Evolutionary conservation across 1,139 yeast species (phyloP), one percentile per base, ranked within the genome.

Genomic region (Yamadazyma taylorii): DNA sequence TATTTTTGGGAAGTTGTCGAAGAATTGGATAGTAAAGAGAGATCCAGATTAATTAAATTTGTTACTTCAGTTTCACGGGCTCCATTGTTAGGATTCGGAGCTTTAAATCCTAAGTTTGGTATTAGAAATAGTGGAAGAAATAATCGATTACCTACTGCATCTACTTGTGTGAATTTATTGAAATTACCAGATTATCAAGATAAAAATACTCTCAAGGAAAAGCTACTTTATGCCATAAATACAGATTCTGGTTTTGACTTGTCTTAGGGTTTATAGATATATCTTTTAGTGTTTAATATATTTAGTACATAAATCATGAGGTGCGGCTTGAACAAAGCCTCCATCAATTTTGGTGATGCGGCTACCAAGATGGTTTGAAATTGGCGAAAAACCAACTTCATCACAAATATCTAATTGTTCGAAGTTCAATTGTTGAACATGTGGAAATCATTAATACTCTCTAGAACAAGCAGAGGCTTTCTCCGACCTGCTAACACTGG

Each of bases 11-110:
- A 82, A 42, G 79, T 88, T 6, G 69, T 92, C 5, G 67, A 66
- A 15, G 96, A 86, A 40, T 78, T 89, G 72, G 56, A 70, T 2
- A 67, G 76, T 2, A 74, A 73, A 14, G 87, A 88, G 41, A 68
- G 79, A 46, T 69, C 76, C 22, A 74, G 77, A 43, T 73, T 92
- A 41, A 62, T 90, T 26, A 85, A 86, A 55, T 92, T 89, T 64
- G 96, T 87, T 17, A 92, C 97, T 0, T 85, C 96, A 0, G 95
- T 88, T 1, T 81, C 96, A 1, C 75, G 92, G 45, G 96, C 96
- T 0, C 98, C 99, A 1, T 66, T 92, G 25, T 69, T 87, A 21
- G 99, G 99, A 1, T 92, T 92, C 57, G 69, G 73, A 3, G 78
- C 81, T 6, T 67, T 94, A 36, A 64, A 63, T 25, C 98, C 99